Evolutionary conservation across 2,329 filamentous ascomycete genomes (phyloP), one percentile per base, ranked within the genome.

Genomic region (Talaromyces sp.): DNA sequence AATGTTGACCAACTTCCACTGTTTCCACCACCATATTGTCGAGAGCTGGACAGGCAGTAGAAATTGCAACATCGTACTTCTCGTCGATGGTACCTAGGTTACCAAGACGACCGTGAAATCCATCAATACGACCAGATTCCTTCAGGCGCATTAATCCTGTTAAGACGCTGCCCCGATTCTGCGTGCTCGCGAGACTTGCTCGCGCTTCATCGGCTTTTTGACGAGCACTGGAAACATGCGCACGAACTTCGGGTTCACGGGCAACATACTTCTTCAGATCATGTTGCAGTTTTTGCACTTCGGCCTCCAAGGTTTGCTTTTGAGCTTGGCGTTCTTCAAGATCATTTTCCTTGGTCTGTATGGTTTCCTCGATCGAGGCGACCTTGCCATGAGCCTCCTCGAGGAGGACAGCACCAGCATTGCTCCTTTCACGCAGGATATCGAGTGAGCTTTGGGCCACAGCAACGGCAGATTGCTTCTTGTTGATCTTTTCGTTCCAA

Each of bases 11-110:
- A 53, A 91, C 90, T 65, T 97, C 94, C 13, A 97, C 93, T 1
- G 90, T 92, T 65, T 97, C 94, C 0, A 96, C 96, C 9, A 99
- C 93, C 73, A 99, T 92, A 68, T 97, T 96, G 73, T 99, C 91
- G 9, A 99, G 83, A 2, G 89, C 83, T 41, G 90, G 87, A 63
- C 94, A 97, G 10, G 94, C 95, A 0, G 94, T 99, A 0, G 95
- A 99, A 55, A 99, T 96, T n/a, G 94, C 94, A 39, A 99, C 86
- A 66, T 99, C 94, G 71, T 96, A 99, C 73, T 90, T 90, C 69
- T 90, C 82, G 65, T 99, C 92, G 61, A 99, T 99, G 0, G 90
- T 87, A 39, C 94, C 94, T 1, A 99, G 83, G 63, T 97, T 97
- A 9, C 94, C 95, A 3, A 99, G 85, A 29, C 94, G 87, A 22